phyloP scores from a whole-genome alignment of 192 early-diverging fungal genomes.

The Chytriomyces confervae region DNA sequence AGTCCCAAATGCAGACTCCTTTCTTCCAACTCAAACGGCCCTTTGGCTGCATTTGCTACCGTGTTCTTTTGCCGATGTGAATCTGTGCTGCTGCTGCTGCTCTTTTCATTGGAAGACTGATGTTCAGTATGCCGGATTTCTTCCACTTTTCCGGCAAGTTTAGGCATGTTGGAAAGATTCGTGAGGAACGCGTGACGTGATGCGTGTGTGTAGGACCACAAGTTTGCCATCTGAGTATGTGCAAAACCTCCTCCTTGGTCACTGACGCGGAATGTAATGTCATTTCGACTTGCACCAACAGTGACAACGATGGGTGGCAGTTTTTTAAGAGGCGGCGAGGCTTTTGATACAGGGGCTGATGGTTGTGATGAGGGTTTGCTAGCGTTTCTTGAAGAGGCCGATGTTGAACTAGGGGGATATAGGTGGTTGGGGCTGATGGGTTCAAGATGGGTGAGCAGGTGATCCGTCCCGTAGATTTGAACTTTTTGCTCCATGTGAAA shows the following conservation, averaged over 20 bases:
- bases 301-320: slow-evolving; percentile 88
- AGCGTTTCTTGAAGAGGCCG: not conserved
- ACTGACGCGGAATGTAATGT: slow-evolving; percentile 89
- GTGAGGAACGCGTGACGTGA: slow-evolving; percentile 57
- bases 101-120: too few relatives aligned
- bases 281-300: slow-evolving; percentile 72
- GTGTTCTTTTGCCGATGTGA: not conserved
- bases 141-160: slow-evolving; percentile 78
- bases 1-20: slow-evolving; percentile 70
- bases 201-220: slow-evolving; percentile 85
- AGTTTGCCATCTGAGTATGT: slow-evolving; percentile 61
- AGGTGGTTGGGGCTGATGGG: slow-evolving; percentile 28
- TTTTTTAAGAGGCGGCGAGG: slow-evolving; percentile 6
- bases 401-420: not conserved
- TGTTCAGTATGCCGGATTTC: slow-evolving; percentile 52
- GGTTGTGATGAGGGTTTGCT: not conserved
- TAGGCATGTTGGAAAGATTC: slow-evolving; percentile 75
- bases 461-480: slow-evolving; percentile 26
- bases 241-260: slow-evolving; percentile 92
- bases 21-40: slow-evolving; percentile 33
- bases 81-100: slow-evolving; percentile 9
- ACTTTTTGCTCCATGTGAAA: slow-evolving; percentile 20
- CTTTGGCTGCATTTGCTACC: slow-evolving; percentile 25
- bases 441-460: slow-evolving; percentile 18
- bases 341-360: slow-evolving; percentile 8